phyloP scores from a whole-genome alignment of 2,329 filamentous ascomycete genomes.

The Ceratocystis alfenasii region DNA sequence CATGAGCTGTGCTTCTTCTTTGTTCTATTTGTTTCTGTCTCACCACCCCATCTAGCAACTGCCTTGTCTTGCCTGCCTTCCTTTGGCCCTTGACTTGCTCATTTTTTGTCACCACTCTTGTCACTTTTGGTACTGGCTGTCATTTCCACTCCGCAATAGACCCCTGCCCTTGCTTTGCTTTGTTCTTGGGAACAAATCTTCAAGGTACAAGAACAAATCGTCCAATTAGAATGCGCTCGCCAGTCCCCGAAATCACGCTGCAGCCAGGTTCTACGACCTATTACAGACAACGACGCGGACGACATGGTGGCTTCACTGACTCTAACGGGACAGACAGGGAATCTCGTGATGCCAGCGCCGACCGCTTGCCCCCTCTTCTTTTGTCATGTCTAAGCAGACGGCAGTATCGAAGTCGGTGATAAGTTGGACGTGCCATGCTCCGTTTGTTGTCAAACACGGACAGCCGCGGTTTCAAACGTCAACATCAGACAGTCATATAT shows the following conservation, averaged over 20 bases:
- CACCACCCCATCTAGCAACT: background rate
- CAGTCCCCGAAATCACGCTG: background rate
- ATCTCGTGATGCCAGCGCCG: too few species aligned
- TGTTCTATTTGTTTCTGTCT: conserved; percentile 9
- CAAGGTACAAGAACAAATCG: background rate
- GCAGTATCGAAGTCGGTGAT: too few species aligned
- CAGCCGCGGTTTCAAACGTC: background rate
- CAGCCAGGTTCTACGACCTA: background rate
- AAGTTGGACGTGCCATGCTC: too few species aligned
- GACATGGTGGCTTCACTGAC: too few species aligned
- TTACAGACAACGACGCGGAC: background rate
- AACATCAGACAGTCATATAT: too few species aligned
- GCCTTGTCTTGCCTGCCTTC: background rate
- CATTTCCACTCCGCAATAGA: background rate
- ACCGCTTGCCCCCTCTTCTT: too few species aligned
- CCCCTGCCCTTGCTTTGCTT: background rate
- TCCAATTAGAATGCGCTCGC: background rate
- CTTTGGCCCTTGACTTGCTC: background rate
- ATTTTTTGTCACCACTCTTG: background rate
- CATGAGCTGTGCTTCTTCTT: conserved; percentile 5
- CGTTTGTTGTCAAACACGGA: background rate
- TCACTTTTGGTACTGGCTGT: background rate
- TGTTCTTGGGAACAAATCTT: background rate
- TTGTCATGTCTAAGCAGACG: too few species aligned
- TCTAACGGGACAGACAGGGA: too few species aligned